Conservation (phyloP, 2,329 filamentous ascomycete genomes). For the Alternaria ethzedia region DNA sequence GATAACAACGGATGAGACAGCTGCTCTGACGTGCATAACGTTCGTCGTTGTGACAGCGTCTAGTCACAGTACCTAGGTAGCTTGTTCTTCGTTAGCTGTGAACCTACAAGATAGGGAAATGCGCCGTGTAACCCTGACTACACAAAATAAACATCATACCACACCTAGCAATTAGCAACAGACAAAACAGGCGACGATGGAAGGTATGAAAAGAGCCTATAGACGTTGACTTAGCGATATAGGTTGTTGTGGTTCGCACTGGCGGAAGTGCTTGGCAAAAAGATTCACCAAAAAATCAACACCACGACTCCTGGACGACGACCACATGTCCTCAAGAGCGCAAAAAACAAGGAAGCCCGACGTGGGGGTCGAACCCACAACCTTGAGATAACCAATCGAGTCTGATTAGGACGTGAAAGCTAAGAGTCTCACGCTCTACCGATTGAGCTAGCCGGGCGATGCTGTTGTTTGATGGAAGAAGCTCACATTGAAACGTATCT, state of each 20-base stretch:
- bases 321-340: background rate
- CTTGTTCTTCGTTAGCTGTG: background rate
- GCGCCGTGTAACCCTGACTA: background rate
- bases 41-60: background rate
- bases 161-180: background rate
- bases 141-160: background rate
- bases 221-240: background rate
- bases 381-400: constrained; percentile 21
- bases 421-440: constrained; percentile 53
- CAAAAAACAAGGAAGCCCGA: constrained; percentile 12
- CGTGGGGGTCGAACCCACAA: constrained; percentile 23
- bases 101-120: background rate
- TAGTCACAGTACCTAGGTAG: background rate
- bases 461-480: constrained; percentile 5
- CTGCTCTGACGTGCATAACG: background rate
- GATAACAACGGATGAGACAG: background rate
- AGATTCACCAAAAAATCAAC: background rate
- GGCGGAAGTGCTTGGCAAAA: background rate
- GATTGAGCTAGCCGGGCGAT: constrained; percentile 41
- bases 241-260: background rate
- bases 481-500: fast-evolving
- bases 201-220: background rate
- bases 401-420: constrained; percentile 12
- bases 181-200: background rate
- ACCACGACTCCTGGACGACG: background rate